These are phyloP conservation scores for Choiromyces venosus DNA, from an alignment of 495 filamentous ascomycete species.

Conservation along the genomic window DNA sequence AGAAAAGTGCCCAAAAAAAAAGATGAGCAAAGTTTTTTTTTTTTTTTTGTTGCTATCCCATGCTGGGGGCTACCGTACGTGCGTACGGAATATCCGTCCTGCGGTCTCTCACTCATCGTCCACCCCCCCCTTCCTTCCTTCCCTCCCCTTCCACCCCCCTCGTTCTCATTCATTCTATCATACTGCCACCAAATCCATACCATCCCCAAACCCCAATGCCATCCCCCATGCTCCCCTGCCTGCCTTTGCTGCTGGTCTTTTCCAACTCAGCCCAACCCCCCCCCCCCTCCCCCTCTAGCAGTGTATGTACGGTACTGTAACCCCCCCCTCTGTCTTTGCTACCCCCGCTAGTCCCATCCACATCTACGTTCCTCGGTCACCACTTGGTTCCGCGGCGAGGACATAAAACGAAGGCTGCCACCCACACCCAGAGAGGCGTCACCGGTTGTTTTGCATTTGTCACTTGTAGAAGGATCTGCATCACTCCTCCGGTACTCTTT, in stretches of 20 bases:
- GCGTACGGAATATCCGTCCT: background rate
- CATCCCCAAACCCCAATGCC: constrained; percentile 34
- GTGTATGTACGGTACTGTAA: background rate
- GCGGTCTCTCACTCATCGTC: constrained; percentile 7
- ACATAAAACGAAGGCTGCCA: constrained; percentile 36
- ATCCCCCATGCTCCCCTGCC: constrained; percentile 32
- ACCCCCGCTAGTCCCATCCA: constrained; percentile 33
- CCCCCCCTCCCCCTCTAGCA: constrained; percentile 13
- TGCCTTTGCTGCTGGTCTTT: constrained; percentile 11
- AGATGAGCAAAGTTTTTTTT: background rate
- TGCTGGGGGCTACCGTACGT: background rate
- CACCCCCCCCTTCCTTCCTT: background rate
- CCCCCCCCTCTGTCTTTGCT: constrained; percentile 22
- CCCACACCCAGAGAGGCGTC: constrained; percentile 35
- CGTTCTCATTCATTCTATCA: background rate
- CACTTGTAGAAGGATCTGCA: constrained; percentile 33
- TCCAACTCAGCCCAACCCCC: constrained; percentile 10
- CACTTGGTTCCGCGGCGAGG: constrained; percentile 34
- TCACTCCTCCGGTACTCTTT: constrained; percentile 12
- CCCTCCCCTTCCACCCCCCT: constrained; percentile 11
- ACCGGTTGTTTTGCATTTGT: constrained; percentile 37
- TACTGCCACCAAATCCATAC: background rate
- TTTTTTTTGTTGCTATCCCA: background rate
- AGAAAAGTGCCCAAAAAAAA: constrained; percentile 4
- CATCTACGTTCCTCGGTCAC: constrained; percentile 26